Conservation (phyloP, 2,329 filamentous ascomycete genomes). For the Colletotrichum truncatum region DNA sequence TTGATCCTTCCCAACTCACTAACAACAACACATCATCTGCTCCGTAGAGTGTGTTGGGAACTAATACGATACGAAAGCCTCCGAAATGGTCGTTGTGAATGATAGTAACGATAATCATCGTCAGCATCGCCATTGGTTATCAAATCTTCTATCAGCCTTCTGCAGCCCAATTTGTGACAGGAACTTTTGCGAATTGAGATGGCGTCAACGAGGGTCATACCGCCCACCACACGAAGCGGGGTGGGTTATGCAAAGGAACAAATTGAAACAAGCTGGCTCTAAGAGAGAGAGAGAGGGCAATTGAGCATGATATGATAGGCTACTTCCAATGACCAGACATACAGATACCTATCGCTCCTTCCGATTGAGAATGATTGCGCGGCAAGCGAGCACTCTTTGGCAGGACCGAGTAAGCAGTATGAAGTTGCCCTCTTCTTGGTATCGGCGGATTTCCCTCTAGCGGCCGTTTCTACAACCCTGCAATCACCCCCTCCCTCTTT, state of each 20-base stretch:
- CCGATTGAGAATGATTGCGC: neutral
- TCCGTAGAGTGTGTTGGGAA: no score
- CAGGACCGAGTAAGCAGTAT: neutral
- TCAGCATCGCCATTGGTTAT: neutral
- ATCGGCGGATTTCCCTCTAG: neutral
- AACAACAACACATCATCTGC: neutral
- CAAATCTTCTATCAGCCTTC: neutral
- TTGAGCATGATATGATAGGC: neutral
- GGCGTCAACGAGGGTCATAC: neutral
- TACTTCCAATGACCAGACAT: neutral
- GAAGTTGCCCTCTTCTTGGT: neutral
- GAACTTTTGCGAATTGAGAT: neutral
- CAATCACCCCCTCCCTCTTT: neutral
- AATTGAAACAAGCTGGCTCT: neutral
- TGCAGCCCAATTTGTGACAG: neutral
- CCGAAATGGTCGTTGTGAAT: neutral
- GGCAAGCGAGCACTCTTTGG: neutral
- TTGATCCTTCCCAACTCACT: neutral
- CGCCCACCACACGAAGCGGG: neutral
- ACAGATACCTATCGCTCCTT: neutral
- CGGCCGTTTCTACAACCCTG: constrained; percentile 17
- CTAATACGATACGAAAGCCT: neutral
- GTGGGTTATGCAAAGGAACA: accelerated
- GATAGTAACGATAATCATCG: no score
- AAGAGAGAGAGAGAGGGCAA: no score